phyloP scores from a whole-genome alignment of 495 filamentous ascomycete genomes.

The Aspergillus taichungensis region DNA sequence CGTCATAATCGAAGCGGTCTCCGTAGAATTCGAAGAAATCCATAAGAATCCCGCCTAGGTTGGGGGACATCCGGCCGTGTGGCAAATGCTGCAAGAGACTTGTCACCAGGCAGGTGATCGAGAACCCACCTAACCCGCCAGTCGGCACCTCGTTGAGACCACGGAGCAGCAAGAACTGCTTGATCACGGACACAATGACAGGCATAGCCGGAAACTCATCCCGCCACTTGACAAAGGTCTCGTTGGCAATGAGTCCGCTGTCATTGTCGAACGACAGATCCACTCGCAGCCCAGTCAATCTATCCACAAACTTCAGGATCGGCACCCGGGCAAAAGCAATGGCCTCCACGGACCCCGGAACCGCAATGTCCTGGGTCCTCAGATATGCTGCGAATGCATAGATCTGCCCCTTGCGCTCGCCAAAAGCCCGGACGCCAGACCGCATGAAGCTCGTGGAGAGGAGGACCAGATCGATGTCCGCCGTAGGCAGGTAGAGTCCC shows the following conservation, averaged over 20 bases:
- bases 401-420: constrained; percentile 37
- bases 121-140: constrained; percentile 91
- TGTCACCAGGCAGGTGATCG: constrained; percentile 86
- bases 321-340: constrained; percentile 77
- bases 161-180: constrained; percentile 84
- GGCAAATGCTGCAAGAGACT: constrained; percentile 75
- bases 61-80: constrained; percentile 47
- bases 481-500: constrained; percentile 81
- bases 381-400: constrained; percentile 47
- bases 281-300: constrained; percentile 61
- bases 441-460: constrained; percentile 54
- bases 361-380: constrained; percentile 36
- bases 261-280: constrained; percentile 93
- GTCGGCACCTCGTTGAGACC: constrained; percentile 81
- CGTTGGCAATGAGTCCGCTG: constrained; percentile 66
- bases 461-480: constrained; percentile 89
- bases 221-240: constrained; percentile 75
- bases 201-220: constrained; percentile 72
- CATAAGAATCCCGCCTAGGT: constrained; percentile 71
- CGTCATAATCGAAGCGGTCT: constrained; percentile 58
- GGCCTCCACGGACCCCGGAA: constrained; percentile 45
- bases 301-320: constrained; percentile 82
- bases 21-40: constrained; percentile 87
- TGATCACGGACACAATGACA: constrained; percentile 72
- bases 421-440: constrained; percentile 31